A percentile compares a stretch with the other conserved stretches of the same genome.
phyloP scores from a whole-genome alignment of 148 eudicot species.

The Nepenthes gracilis region DNA sequence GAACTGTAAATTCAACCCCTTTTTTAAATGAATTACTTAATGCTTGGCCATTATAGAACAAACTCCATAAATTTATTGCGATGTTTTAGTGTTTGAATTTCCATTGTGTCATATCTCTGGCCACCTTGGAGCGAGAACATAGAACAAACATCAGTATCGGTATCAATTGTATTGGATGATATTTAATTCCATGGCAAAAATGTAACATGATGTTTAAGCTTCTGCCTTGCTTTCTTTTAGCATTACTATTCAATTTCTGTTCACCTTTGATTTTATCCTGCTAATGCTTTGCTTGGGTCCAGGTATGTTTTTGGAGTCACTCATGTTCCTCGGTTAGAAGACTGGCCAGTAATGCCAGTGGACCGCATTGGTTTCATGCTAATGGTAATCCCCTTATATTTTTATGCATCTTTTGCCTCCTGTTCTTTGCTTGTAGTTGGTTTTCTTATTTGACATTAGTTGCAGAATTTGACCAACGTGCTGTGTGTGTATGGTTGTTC shows the following conservation, averaged over 20 bases:
- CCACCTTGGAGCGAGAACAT: too few species aligned
- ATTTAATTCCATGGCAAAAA: too few species aligned
- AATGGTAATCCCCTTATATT: constrained; percentile 37
- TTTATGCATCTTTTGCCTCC: neutral
- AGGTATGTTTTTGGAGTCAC: constrained; percentile 97
- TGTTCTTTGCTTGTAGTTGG: neutral
- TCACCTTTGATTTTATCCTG: neutral
- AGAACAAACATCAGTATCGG: too few species aligned
- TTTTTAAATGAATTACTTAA: too few species aligned
- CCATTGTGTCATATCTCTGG: too few species aligned
- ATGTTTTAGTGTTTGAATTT: too few species aligned
- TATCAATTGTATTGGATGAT: too few species aligned
- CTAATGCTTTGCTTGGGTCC: neutral
- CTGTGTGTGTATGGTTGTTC: too few species aligned
- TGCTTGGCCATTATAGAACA: too few species aligned
- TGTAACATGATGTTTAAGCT: neutral
- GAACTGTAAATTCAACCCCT: too few species aligned
- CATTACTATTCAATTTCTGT: neutral
- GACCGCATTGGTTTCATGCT: constrained; percentile 88
- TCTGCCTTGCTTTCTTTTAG: neutral
- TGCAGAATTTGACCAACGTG: too few species aligned
- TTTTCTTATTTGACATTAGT: neutral
- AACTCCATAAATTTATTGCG: too few species aligned
- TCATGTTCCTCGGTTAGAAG: constrained; percentile 91
- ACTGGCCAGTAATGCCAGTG: constrained; percentile 99